Percentiles rank a stretch among this genome's conserved stretches.
phyloP scores from a whole-genome alignment of 2,329 filamentous ascomycete species.

The Sclerotinia minor region DNA sequence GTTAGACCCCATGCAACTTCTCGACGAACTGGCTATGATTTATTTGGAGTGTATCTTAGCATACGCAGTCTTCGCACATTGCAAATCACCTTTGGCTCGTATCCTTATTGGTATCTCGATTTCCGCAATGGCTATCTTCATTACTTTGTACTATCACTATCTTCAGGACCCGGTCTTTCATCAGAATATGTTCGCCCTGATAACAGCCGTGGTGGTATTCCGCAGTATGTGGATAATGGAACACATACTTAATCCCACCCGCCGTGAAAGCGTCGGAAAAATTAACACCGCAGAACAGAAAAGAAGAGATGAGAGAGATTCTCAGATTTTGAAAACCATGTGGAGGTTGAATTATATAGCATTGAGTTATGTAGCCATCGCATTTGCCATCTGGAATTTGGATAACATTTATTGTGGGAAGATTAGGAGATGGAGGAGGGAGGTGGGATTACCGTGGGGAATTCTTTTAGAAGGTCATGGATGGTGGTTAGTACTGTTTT shows the following conservation, averaged over 20 bases:
- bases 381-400: slow-evolving; percentile 12
- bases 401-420: slow-evolving; percentile 6
- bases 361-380: neutral
- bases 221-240: slow-evolving; percentile 16
- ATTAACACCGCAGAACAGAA: neutral
- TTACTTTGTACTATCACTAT: slow-evolving; percentile 10
- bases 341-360: slow-evolving; percentile 6
- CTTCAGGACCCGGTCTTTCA: slow-evolving; percentile 7
- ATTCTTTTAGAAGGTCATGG: neutral
- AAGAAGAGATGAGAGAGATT: neutral
- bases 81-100: neutral
- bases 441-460: neutral
- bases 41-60: neutral
- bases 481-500: slow-evolving; percentile 9
- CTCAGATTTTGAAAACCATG: neutral
- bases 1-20: slow-evolving; percentile 6
- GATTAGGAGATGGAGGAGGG: slow-evolving; percentile 4
- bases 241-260: neutral
- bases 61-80: slow-evolving; percentile 6
- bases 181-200: slow-evolving; percentile 13
- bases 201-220: neutral
- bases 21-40: slow-evolving; percentile 13
- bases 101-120: neutral
- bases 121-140: neutral
- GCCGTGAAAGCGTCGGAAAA: neutral